A percentile compares a stretch with the other conserved stretches of the same genome.
phyloP scores from a whole-genome alignment of 1,284 basidiomycete genomes.

The Trametes sp. region DNA sequence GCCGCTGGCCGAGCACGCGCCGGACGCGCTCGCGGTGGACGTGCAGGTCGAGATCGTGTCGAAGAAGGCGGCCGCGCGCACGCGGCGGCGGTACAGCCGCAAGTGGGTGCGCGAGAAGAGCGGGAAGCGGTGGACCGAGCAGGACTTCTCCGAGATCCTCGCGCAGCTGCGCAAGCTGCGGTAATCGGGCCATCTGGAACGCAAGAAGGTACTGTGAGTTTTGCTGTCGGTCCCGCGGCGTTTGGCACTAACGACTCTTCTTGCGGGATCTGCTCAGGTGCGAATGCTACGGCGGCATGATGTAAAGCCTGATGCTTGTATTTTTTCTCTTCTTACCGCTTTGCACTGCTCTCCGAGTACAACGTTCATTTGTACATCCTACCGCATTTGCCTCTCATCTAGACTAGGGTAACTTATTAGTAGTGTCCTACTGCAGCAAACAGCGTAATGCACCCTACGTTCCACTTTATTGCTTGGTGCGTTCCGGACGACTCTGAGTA shows the following conservation, averaged over 20 bases:
- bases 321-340: background rate
- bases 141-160: slow-evolving; percentile 29
- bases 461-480: background rate
- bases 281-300: background rate
- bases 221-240: background rate
- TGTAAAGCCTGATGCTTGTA: background rate
- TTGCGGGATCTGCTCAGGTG: background rate
- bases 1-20: background rate
- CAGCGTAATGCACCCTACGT: background rate
- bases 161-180: slow-evolving; percentile 30
- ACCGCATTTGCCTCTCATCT: background rate
- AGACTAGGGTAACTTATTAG: background rate
- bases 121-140: slow-evolving; percentile 31
- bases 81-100: slow-evolving; percentile 30
- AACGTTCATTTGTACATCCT: slow-evolving; percentile 4
- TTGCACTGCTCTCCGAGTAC: background rate
- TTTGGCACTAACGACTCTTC: background rate
- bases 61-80: slow-evolving; percentile 25
- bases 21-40: slow-evolving; percentile 5
- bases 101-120: slow-evolving; percentile 34
- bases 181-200: slow-evolving; percentile 4
- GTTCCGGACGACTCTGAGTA: background rate
- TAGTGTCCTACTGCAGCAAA: background rate
- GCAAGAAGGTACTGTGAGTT: background rate
- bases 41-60: slow-evolving; percentile 25